Evolutionary conservation across 1,284 basidiomycete species (phyloP).

Genomic region (Volvariella surrecta): DNA sequence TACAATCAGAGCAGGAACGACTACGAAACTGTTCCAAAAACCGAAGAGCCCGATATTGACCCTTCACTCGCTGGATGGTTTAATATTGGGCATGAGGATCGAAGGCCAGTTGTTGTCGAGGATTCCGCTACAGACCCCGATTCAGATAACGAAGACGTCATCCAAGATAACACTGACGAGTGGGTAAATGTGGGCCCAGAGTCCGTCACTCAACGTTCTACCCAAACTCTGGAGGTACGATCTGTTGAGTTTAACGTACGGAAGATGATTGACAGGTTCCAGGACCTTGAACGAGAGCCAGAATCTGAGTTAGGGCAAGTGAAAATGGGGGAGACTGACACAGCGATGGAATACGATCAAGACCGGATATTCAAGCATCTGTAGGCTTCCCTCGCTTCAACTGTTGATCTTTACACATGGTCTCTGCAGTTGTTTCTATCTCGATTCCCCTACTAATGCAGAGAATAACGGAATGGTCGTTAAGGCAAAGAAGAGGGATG

Average conservation of each 20-base stretch:
- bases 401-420: neutral
- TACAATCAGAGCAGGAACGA: slow-evolving; percentile 8
- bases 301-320: slow-evolving; percentile 15
- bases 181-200: slow-evolving; percentile 25
- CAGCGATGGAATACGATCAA: slow-evolving; percentile 69
- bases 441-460: slow-evolving; percentile 77
- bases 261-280: slow-evolving; percentile 12
- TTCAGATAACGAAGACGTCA: slow-evolving; percentile 56
- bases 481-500: slow-evolving; percentile 45
- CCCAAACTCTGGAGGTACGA: slow-evolving; percentile 5
- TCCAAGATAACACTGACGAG: slow-evolving; percentile 35
- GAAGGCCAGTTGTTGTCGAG: slow-evolving; percentile 16
- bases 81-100: slow-evolving; percentile 27
- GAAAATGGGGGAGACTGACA: slow-evolving; percentile 61
- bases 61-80: slow-evolving; percentile 59
- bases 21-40: slow-evolving; percentile 14
- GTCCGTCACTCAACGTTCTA: neutral
- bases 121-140: slow-evolving; percentile 60
- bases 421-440: slow-evolving; percentile 66
- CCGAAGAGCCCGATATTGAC: slow-evolving; percentile 24
- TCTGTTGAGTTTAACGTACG: neutral
- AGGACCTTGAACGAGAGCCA: slow-evolving; percentile 6
- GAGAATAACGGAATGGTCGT: slow-evolving; percentile 48
- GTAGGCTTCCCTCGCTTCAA: slow-evolving; percentile 32
- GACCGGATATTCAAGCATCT: slow-evolving; percentile 72